Evolutionary conservation across 805 yeast genomes (phyloP), one percentile per base, ranked within the genome.

Genomic region (Yarrowia keelungensis): DNA sequence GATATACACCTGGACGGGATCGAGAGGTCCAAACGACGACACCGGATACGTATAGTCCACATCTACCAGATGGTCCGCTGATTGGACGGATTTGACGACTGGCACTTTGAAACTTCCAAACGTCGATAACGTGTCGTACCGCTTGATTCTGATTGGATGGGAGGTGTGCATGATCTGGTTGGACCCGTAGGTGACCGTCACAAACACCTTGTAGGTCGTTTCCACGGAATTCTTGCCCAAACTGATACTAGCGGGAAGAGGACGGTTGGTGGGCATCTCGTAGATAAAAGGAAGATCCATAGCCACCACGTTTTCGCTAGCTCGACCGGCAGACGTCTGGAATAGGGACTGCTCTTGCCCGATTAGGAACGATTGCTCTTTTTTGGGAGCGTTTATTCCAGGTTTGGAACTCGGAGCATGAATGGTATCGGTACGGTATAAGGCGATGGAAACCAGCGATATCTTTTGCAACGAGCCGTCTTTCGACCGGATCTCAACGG

Each of bases 1-100:
- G 58, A 79, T 54, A 49, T 69, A 71, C n/a, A 77, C 74, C 4
- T 71, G 70, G 1, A 80, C 68, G 15, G 68, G 67, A 68, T 80
- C 83, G 10, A 78, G 75, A 3, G 82, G 83, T 4, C 83, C 83
- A 64, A 73, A 79, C 1, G 81, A 78, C 0, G 80, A 72, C 10
- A 74, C 70, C 1, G 79, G 77, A 5, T 79, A 67, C 14, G 76
- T 71, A 68, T 75, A 77, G 41, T 77, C 76, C 11, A 79, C 70
- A 9, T 73, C 72, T 3, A 77, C 80, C 5, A 78, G 71, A 58
- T 80, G 81, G 69, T 81, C 82, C 2, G 73, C 67, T 5, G 80
- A 76, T 15, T 71, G 65, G 1, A 70, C 71, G 7, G 71, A 71
- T 50, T 72, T 70, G 11, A 69, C 69, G 0, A 76, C 38, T 1